phyloP scores from a whole-genome alignment of 495 filamentous ascomycete species.

The Penicillium maclennaniae region DNA sequence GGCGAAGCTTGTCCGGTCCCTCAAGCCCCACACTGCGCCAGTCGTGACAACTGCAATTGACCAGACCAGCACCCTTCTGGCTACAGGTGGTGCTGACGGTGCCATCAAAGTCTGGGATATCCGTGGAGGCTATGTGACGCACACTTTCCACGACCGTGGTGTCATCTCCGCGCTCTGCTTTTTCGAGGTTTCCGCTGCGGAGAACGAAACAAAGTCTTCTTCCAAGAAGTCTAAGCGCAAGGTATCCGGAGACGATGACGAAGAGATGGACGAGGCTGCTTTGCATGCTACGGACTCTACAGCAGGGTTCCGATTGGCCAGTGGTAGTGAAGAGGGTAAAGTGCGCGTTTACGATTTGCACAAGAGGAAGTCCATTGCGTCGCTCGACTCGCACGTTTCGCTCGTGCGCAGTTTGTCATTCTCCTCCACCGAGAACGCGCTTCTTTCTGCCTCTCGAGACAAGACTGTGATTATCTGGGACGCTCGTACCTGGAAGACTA shows the following conservation, averaged over 20 bases:
- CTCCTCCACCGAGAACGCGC: slow-evolving; percentile 63
- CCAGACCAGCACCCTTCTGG: slow-evolving; percentile 80
- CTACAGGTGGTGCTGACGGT: slow-evolving; percentile 88
- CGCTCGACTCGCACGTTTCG: slow-evolving; percentile 87
- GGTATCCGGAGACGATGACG: slow-evolving; percentile 31
- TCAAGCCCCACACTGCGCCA: slow-evolving; percentile 88
- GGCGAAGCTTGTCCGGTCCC: slow-evolving; percentile 64
- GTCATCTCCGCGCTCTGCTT: slow-evolving; percentile 88
- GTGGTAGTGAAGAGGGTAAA: slow-evolving; percentile 88
- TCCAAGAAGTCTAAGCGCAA: slow-evolving; percentile 40
- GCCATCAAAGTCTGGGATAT: slow-evolving; percentile 97
- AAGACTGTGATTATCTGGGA: slow-evolving; percentile 94
- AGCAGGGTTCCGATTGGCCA: slow-evolving; percentile 73
- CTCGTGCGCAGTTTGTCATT: slow-evolving; percentile 83
- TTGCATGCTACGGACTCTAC: slow-evolving; percentile 34
- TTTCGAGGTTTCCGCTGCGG: slow-evolving; percentile 61
- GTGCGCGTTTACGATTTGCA: slow-evolving; percentile 88
- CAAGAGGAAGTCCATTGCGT: slow-evolving; percentile 71
- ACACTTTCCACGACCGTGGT: slow-evolving; percentile 90
- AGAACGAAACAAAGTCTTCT: slow-evolving; percentile 25
- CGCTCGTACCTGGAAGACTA: slow-evolving; percentile 75
- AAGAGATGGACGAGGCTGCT: slow-evolving; percentile 37
- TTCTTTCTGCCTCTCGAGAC: slow-evolving; percentile 90
- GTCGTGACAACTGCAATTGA: slow-evolving; percentile 82
- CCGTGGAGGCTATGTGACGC: slow-evolving; percentile 81